phyloP scores from a whole-genome alignment of 2,329 filamentous ascomycete genomes.

The Lomentospora prolificans region DNA sequence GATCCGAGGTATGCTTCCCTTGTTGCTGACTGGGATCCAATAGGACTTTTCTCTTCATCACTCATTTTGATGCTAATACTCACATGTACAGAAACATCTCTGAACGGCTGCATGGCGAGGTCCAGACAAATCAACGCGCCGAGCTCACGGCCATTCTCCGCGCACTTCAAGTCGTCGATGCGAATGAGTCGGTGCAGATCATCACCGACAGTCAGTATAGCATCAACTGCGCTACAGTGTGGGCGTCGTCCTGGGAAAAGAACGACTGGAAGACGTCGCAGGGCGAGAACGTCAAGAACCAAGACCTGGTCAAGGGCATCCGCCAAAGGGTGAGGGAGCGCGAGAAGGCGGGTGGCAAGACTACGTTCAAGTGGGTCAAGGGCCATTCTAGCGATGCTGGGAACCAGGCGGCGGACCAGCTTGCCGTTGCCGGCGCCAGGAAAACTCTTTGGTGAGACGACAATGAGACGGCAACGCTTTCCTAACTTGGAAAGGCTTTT shows the following conservation, averaged over 20 bases:
- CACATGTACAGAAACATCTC: conserved; percentile 48
- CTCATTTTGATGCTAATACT: too few relatives aligned
- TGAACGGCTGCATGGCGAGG: conserved; percentile 61
- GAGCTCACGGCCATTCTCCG: conserved; percentile 82
- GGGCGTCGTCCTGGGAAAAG: conserved; percentile 67
- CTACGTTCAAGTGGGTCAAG: conserved; percentile 80
- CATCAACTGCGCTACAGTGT: conserved; percentile 79
- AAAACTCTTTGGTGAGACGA: conserved; percentile 13
- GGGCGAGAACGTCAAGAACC: conserved; percentile 70
- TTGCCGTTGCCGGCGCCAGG: conserved; percentile 50
- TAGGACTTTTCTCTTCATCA: too few relatives aligned
- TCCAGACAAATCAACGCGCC: conserved; percentile 93
- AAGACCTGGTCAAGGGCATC: conserved; percentile 69
- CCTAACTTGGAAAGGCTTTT: background rate
- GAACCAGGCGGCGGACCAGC: conserved; percentile 68
- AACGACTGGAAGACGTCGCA: conserved; percentile 68
- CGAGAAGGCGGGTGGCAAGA: conserved; percentile 47
- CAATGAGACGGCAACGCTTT: background rate
- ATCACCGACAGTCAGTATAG: conserved; percentile 84
- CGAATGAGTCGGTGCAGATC: conserved; percentile 62
- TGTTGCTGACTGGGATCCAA: too few relatives aligned
- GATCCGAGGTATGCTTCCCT: conserved; percentile 38
- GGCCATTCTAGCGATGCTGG: conserved; percentile 66
- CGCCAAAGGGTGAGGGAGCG: conserved; percentile 62
- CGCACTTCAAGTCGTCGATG: conserved; percentile 66